Percentiles rank a stretch among this genome's conserved stretches.
phyloP scores from a whole-genome alignment of 805 yeast species.

The Starmerella floris region DNA sequence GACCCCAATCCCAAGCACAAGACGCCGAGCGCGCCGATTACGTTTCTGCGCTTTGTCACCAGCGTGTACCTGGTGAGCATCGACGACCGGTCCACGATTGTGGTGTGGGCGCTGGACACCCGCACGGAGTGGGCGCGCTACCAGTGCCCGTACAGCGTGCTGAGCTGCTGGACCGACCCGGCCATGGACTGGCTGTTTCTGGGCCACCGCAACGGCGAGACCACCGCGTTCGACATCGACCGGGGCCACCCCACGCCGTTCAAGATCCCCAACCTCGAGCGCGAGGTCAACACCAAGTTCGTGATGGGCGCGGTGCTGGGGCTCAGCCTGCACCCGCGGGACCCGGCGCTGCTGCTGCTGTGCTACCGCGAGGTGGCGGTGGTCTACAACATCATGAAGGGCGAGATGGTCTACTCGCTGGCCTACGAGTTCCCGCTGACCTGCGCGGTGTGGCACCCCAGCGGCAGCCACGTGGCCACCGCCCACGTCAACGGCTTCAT shows the following conservation, averaged over 20 bases:
- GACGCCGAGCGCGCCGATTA: conserved; percentile 27
- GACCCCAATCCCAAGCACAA: conserved; percentile 35
- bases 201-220: conserved; percentile 66
- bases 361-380: conserved; percentile 60
- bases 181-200: conserved; percentile 73
- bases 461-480: conserved; percentile 72
- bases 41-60: conserved; percentile 51
- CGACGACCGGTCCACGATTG: conserved; percentile 46
- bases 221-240: conserved; percentile 68
- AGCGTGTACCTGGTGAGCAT: conserved; percentile 71
- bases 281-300: conserved; percentile 43
- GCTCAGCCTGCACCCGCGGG: conserved; percentile 77
- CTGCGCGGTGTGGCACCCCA: conserved; percentile 74
- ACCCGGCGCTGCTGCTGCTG: conserved; percentile 62
- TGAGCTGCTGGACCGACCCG: conserved; percentile 68
- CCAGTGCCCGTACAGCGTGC: conserved; percentile 51
- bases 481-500: conserved; percentile 71
- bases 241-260: conserved; percentile 53
- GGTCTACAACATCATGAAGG: conserved; percentile 51
- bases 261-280: conserved; percentile 55
- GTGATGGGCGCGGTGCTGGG: conserved; percentile 51
- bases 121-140: conserved; percentile 47
- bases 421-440: conserved; percentile 44
- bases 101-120: conserved; percentile 56
- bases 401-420: conserved; percentile 37